Evolutionary conservation across 2,329 filamentous ascomycete species (phyloP).

Genomic region (Colletotrichum tanaceti): DNA sequence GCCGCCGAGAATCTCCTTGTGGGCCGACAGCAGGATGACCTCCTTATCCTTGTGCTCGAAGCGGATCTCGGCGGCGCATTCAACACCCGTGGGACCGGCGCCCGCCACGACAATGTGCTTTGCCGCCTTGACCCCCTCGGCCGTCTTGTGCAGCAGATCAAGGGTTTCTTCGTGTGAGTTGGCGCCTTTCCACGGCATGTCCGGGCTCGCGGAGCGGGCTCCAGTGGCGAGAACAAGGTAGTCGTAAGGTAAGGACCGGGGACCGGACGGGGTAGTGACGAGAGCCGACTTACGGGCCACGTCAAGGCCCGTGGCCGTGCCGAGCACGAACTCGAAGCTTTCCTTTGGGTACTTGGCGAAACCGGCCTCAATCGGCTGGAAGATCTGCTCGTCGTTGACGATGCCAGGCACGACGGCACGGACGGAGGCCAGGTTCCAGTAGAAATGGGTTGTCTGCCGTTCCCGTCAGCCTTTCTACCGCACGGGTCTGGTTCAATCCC

Average conservation of each 20-base stretch:
- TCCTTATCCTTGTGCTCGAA: conserved; percentile 63
- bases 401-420: conserved; percentile 65
- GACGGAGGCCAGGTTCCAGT: conserved; percentile 68
- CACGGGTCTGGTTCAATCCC: not conserved
- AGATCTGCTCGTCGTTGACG: conserved; percentile 62
- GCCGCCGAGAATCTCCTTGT: conserved; percentile 56
- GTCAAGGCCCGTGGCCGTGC: conserved; percentile 58
- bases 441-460: conserved; percentile 66
- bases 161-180: conserved; percentile 59
- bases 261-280: conserved; percentile 48
- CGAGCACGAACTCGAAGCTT: conserved; percentile 64
- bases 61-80: conserved; percentile 66
- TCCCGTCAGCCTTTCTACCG: conserved; percentile 7
- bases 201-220: conserved; percentile 54
- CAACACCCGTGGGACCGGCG: conserved; percentile 67
- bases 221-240: conserved; percentile 70
- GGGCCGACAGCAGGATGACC: conserved; percentile 60
- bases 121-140: conserved; percentile 57
- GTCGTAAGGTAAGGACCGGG: conserved; percentile 58
- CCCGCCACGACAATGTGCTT: conserved; percentile 67
- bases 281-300: conserved; percentile 54
- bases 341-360: conserved; percentile 62
- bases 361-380: conserved; percentile 61
- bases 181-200: conserved; percentile 64
- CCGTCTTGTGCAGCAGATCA: conserved; percentile 54